These are phyloP conservation scores for Aureobasidium sp. DNA, from an alignment of 2,329 filamentous ascomycete species.

Conservation along the genomic window DNA sequence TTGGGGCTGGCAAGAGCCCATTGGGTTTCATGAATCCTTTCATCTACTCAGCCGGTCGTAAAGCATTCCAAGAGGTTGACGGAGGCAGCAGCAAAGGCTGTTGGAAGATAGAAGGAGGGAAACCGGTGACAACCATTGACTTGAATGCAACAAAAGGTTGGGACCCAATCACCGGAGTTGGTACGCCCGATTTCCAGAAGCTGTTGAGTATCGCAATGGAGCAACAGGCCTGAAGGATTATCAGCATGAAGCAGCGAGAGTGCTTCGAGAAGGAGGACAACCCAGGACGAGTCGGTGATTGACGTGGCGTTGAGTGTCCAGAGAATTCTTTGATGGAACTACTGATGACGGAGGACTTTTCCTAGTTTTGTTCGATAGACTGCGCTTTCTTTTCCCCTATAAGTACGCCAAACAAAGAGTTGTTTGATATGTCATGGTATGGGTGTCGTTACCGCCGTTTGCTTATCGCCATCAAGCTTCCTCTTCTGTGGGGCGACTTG, in stretches of 20 bases:
- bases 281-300: neutral
- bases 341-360: neutral
- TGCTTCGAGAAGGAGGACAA: neutral
- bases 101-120: neutral
- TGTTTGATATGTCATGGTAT: neutral
- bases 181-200: conserved; percentile 16
- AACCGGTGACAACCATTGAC: too few relatives aligned
- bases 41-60: conserved; percentile 41
- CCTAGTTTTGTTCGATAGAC: neutral
- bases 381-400: neutral
- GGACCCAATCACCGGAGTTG: conserved; percentile 28
- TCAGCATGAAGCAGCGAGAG: neutral
- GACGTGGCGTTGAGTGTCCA: neutral
- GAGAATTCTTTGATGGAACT: neutral
- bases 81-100: conserved; percentile 29
- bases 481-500: neutral
- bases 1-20: conserved; percentile 39
- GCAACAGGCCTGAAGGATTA: neutral
- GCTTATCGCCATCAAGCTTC: conserved; percentile 8
- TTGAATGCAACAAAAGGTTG: conserved; percentile 20
- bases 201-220: neutral
- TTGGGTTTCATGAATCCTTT: conserved; percentile 49
- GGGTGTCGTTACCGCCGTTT: neutral
- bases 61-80: conserved; percentile 44
- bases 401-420: neutral